Percentiles rank a stretch among this genome's conserved stretches.
These are phyloP conservation scores for Cochlearia excelsa DNA, from an alignment of 345 rosid species.

Conservation along the genomic window DNA sequence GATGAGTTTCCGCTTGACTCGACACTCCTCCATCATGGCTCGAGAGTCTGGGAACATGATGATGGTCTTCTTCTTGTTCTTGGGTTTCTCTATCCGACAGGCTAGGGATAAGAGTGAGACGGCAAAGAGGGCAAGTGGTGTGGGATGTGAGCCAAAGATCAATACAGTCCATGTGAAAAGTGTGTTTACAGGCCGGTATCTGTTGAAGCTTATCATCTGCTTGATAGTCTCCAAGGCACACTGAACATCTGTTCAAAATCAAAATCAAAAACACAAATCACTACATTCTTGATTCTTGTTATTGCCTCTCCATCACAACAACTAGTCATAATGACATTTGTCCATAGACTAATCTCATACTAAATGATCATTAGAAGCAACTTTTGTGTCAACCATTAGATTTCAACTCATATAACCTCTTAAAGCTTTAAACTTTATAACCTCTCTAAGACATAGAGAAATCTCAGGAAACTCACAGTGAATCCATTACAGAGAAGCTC, in stretches of 20 bases:
- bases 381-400: no score
- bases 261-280: not conserved
- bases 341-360: no score
- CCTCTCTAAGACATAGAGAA: not conserved
- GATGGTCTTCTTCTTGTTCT: conserved; percentile 13
- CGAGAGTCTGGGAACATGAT: conserved; percentile 13
- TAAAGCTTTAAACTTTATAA: no score
- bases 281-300: not conserved
- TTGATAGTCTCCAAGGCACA: conserved; percentile 81
- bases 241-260: conserved; percentile 57
- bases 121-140: conserved; percentile 90
- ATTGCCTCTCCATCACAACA: no score
- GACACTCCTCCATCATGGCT: conserved; percentile 20
- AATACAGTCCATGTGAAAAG: conserved; percentile 91
- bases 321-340: no score
- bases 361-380: no score
- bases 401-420: no score
- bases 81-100: conserved; percentile 33
- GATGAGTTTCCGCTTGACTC: conserved; percentile 19
- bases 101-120: conserved; percentile 55
- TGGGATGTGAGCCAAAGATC: conserved; percentile 84
- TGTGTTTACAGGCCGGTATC: conserved; percentile 75
- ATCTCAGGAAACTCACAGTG: conserved; percentile 52
- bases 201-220: conserved; percentile 83
- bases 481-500: conserved; percentile 73